Conservation (phyloP, 2,329 filamentous ascomycete genomes). For the Epichloe sibirici region DNA sequence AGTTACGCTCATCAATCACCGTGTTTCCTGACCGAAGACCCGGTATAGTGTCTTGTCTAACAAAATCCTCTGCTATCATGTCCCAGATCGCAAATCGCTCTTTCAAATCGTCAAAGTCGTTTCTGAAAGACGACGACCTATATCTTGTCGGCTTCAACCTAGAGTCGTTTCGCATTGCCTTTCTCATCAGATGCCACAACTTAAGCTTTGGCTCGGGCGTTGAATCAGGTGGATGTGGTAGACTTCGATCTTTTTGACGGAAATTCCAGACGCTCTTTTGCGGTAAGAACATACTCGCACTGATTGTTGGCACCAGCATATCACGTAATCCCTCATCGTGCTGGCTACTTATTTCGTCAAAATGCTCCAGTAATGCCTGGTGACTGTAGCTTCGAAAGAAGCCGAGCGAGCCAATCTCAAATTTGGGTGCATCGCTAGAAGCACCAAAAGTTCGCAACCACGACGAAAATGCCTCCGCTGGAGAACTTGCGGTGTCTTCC, state of each 20-base stretch:
- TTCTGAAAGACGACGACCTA: not conserved
- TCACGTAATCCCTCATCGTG: conserved; percentile 35
- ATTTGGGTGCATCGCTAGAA: conserved; percentile 38
- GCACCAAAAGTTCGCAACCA: conserved; percentile 31
- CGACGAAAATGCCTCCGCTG: conserved; percentile 18
- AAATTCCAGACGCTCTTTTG: conserved; percentile 39
- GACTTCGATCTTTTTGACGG: conserved; percentile 19
- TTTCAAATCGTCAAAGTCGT: conserved; percentile 13
- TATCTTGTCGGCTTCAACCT: conserved; percentile 7
- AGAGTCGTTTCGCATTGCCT: conserved; percentile 9
- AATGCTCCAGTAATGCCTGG: conserved; percentile 33
- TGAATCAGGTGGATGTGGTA: conserved; percentile 13
- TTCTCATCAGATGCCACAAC: conserved; percentile 5
- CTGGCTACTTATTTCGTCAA: conserved; percentile 36
- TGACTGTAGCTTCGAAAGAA: conserved; percentile 39
- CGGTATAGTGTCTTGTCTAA: conserved; percentile 22
- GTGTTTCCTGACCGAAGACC: conserved; percentile 25
- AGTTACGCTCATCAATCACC: conserved; percentile 26
- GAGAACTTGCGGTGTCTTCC: conserved; percentile 10
- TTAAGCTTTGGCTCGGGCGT: conserved; percentile 14
- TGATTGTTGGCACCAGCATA: conserved; percentile 40
- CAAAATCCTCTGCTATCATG: conserved; percentile 24
- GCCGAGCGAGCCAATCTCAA: conserved; percentile 39
- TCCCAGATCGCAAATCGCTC: conserved; percentile 25
- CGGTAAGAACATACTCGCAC: conserved; percentile 39